Percentiles rank a stretch among this genome's conserved stretches.
phyloP scores from a whole-genome alignment of 208 protist genomes.

The Trypanosoma platydactyli region DNA sequence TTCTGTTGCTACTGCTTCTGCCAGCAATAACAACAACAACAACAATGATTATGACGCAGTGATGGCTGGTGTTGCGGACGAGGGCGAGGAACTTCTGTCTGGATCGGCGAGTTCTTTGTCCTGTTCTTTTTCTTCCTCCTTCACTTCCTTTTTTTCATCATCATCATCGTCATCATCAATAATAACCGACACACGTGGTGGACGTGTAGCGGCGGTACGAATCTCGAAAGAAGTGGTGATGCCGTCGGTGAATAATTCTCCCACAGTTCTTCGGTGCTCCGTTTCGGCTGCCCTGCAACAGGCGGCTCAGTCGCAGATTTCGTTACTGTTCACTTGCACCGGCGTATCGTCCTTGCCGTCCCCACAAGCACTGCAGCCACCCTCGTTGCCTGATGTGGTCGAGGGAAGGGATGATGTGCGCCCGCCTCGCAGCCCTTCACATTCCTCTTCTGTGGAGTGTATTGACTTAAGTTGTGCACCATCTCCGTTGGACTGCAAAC shows the following conservation, averaged over 20 bases:
- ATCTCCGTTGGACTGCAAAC: constrained; percentile 6
- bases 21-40: not conserved
- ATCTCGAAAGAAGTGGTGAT: not conserved
- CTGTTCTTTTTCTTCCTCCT: constrained; percentile 1
- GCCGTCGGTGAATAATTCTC: not conserved
- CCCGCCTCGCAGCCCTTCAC: too few relatives aligned
- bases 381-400: not conserved
- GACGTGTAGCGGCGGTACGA: too few relatives aligned
- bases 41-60: too few relatives aligned
- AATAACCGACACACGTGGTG: too few relatives aligned
- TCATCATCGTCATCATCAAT: not conserved
- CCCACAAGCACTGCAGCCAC: not conserved
- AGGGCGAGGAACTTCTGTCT: constrained; percentile 18
- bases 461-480: not conserved
- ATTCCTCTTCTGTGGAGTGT: constrained; percentile 24
- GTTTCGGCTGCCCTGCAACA: constrained; percentile 9
- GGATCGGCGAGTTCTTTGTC: not conserved
- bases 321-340: constrained; percentile 14
- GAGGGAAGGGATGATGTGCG: not conserved
- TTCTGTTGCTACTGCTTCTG: not conserved
- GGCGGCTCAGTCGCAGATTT: constrained; percentile 22
- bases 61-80: constrained; percentile 13
- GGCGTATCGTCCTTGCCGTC: not conserved
- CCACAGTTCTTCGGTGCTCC: constrained; percentile 1
- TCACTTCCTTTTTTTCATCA: not conserved